phyloP scores from a whole-genome alignment of 148 eudicot genomes.

The Fagopyrum esculentum region DNA sequence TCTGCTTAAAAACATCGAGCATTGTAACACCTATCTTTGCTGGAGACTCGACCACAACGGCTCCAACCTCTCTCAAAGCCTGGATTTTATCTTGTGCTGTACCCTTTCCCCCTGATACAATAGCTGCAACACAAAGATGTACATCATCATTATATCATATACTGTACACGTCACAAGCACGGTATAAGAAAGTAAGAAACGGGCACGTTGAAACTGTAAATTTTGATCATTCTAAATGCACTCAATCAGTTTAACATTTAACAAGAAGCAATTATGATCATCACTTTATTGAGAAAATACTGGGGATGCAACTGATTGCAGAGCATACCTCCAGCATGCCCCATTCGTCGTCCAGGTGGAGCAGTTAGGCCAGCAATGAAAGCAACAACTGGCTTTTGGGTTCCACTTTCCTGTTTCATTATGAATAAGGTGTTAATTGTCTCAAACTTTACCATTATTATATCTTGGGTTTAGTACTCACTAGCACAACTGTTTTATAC shows the following conservation, averaged over 20 bases:
- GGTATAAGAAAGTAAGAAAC: no score
- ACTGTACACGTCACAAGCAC: no score
- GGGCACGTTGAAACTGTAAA: no score
- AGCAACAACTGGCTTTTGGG: conserved; percentile 91
- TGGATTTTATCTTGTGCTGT: conserved; percentile 95
- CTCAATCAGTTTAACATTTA: no score
- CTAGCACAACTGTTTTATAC: not conserved
- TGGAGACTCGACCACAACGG: conserved; percentile 90
- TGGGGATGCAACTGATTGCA: not conserved
- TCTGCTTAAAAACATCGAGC: conserved; percentile 84
- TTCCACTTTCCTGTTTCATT: conserved; percentile 82
- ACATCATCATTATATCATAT: no score
- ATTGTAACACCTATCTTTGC: conserved; percentile 87
- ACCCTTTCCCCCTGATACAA: conserved; percentile 96
- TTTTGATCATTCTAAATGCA: no score
- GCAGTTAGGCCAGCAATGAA: conserved; percentile 99
- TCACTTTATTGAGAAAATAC: not conserved
- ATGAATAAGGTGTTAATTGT: not conserved
- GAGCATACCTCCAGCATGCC: conserved; percentile 93
- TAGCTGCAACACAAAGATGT: conserved; percentile 45
- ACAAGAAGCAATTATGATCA: no score
- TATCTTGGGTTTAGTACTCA: not conserved
- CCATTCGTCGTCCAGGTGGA: conserved; percentile 98
- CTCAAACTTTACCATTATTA: not conserved
- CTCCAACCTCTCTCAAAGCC: conserved; percentile 84